A percentile compares a stretch with the other conserved stretches of the same genome.
These are phyloP conservation scores for Zarea fungicola DNA, from an alignment of 2,329 filamentous ascomycete species.

Conservation along the genomic window DNA sequence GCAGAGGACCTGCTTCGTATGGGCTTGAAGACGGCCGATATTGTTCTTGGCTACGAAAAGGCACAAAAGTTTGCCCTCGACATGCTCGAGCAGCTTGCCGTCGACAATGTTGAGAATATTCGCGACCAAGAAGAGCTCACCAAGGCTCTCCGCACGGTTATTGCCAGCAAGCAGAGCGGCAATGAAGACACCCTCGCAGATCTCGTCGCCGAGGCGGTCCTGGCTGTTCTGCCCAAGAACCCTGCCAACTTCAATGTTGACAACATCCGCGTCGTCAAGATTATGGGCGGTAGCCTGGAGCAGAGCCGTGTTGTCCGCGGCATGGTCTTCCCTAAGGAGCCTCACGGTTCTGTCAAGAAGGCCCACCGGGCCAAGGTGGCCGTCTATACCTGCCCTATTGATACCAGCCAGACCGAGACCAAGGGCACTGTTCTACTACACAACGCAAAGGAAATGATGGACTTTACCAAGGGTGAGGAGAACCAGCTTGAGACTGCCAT, in stretches of 20 bases:
- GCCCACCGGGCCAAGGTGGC: constrained; percentile 89
- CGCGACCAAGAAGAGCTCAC: constrained; percentile 75
- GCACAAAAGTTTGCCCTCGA: constrained; percentile 85
- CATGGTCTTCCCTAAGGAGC: constrained; percentile 96
- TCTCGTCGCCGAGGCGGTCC: constrained; percentile 77
- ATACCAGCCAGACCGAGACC: constrained; percentile 94
- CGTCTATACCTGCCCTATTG: constrained; percentile 93
- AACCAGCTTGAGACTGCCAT: constrained; percentile 81
- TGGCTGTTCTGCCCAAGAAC: constrained; percentile 93
- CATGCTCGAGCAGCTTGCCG: constrained; percentile 77
- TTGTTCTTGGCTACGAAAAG: constrained; percentile 92
- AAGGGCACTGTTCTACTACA: constrained; percentile 96
- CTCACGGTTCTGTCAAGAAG: constrained; percentile 89
- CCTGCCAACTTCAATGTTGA: constrained; percentile 96
- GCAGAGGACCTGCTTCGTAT: constrained; percentile 94
- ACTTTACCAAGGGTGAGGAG: constrained; percentile 98
- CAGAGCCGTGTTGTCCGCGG: constrained; percentile 94
- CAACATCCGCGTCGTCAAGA: constrained; percentile 98
- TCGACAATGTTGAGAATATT: constrained; percentile 86
- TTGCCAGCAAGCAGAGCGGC: constrained; percentile 94
- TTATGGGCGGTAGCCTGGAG: constrained; percentile 94
- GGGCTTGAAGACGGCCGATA: constrained; percentile 98
- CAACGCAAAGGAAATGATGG: constrained; percentile 97
- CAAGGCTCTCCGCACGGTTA: constrained; percentile 93
- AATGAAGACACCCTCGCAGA: constrained; percentile 83